Base-by-base conservation (phyloP, 139 green algal genomes). In the Chlorella ohadii region DNA sequence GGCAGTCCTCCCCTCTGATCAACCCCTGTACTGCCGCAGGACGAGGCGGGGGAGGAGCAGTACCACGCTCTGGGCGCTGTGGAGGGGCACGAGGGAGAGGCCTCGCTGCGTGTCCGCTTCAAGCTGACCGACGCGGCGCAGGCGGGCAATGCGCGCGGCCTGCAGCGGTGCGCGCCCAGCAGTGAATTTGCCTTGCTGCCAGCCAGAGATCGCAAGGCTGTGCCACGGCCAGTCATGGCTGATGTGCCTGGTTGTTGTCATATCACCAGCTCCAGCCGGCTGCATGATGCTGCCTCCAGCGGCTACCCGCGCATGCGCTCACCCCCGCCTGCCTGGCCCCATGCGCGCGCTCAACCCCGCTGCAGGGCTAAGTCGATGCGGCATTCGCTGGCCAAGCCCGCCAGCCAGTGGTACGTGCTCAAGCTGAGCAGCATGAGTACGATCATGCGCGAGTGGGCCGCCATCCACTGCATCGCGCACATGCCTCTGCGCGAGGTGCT, bases 401-500 rank as follows among this genome's bases (percentile, higher is more conserved):
- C 72, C 78, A 87, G 47, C 44, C 41, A 28, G 59, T 97, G 94
- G 94, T 98, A 88, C 85, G 64, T 98, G 84, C 88, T 92, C 80
- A 90, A 92, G 68, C 90, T 99, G 31, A 87, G 84, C 82, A 97
- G 94, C 92, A 92, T 96, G 89, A 92, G 87, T 77, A 99, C 96
- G 67, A 95, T 98, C 86, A 91, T 90, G 7, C 88, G 96, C 16
- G 96, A 99, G 88, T 99, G 96, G 92, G 83, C 89, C 23, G 96
- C 95, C 5, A 80, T 98, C 88, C 94, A 98, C 84, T 87, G 91
- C 82, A 85, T 93, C 7, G 83, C 92, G 41, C 73, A 91, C 36
- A 87, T 97, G 66, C 91, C 94, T 13, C 96, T 98, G 87, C 82
- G 84, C 33, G 84, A 94, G 74, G 91, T 91, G n/a, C 83, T 95